Conservation (phyloP, 257 asterid species). For the Solanum sparsipilum region DNA sequence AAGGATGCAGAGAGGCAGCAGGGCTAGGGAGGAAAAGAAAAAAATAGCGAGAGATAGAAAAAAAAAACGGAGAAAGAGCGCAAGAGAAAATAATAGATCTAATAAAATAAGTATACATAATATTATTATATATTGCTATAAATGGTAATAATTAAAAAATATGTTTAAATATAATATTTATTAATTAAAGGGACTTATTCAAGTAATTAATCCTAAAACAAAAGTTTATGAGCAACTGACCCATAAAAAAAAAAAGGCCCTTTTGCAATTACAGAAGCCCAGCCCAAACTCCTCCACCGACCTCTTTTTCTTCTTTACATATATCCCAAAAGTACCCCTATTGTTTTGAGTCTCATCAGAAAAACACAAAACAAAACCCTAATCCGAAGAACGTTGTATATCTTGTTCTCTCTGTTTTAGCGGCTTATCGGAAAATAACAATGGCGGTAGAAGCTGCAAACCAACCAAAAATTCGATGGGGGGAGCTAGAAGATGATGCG, state of each 20-base stretch:
- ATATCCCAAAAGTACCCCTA: not conserved
- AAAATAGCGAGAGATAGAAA: too few relatives aligned
- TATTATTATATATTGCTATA: too few relatives aligned
- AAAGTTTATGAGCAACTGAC: too few relatives aligned
- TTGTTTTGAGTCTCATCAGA: not conserved
- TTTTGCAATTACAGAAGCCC: not conserved
- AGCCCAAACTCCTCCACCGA: not conserved
- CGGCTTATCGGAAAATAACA: not conserved
- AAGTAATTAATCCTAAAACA: too few relatives aligned
- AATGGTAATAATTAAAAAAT: too few relatives aligned
- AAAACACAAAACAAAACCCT: not conserved
- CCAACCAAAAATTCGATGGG: slow-evolving; percentile 39
- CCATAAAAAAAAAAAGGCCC: not conserved
- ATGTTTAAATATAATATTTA: too few relatives aligned
- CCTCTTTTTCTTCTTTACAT: not conserved
- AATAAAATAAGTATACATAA: too few relatives aligned
- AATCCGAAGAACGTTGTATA: not conserved
- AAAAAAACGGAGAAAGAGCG: too few relatives aligned
- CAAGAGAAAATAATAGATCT: too few relatives aligned
- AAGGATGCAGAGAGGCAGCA: too few relatives aligned
- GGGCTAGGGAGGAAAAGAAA: too few relatives aligned
- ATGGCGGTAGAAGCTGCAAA: not conserved
- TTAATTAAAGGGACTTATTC: too few relatives aligned
- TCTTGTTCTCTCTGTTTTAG: not conserved
- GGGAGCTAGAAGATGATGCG: slow-evolving; percentile 77